Percentiles rank a stretch among this genome's conserved stretches.
These are phyloP conservation scores for Nitzschia putrida DNA, from an alignment of 108 stramenopile species.

Conservation along the genomic window DNA sequence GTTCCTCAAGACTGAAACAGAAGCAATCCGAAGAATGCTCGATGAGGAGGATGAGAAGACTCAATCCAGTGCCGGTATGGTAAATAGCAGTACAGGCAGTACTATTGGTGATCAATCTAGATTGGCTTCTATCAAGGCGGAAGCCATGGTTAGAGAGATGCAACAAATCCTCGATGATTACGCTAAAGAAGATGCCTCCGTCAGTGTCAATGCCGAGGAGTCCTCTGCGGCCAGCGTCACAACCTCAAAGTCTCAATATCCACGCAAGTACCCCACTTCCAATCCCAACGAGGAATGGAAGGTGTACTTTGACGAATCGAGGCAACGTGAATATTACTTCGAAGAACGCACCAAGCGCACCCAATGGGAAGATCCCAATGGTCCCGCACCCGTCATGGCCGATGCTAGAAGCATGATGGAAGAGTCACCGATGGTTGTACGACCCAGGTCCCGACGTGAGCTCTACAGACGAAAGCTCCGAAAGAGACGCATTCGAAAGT, in stretches of 20 bases:
- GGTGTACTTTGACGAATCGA: slow-evolving; percentile 47
- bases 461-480: slow-evolving; percentile 30
- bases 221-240: not conserved
- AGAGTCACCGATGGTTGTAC: slow-evolving; percentile 5
- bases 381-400: not conserved
- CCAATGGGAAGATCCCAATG: slow-evolving; percentile 41
- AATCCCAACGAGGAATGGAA: slow-evolving; percentile 55
- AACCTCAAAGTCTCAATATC: slow-evolving; percentile 15
- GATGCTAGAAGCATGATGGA: not conserved
- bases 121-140: slow-evolving; percentile 41
- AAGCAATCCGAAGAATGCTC: slow-evolving; percentile 45
- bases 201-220: not conserved
- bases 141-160: slow-evolving; percentile 53
- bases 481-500: slow-evolving; percentile 28
- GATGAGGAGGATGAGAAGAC: slow-evolving; percentile 37
- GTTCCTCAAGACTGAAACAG: slow-evolving; percentile 51
- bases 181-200: slow-evolving; percentile 26
- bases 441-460: slow-evolving; percentile 27
- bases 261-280: slow-evolving; percentile 33
- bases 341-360: slow-evolving; percentile 39
- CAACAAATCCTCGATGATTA: slow-evolving; percentile 51
- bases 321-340: slow-evolving; percentile 50
- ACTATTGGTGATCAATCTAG: slow-evolving; percentile 15
- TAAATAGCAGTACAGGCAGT: not conserved
- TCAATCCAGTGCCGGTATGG: not conserved